Conservation (phyloP, 2,329 filamentous ascomycete genomes). For the Escovopsis sp. region DNA sequence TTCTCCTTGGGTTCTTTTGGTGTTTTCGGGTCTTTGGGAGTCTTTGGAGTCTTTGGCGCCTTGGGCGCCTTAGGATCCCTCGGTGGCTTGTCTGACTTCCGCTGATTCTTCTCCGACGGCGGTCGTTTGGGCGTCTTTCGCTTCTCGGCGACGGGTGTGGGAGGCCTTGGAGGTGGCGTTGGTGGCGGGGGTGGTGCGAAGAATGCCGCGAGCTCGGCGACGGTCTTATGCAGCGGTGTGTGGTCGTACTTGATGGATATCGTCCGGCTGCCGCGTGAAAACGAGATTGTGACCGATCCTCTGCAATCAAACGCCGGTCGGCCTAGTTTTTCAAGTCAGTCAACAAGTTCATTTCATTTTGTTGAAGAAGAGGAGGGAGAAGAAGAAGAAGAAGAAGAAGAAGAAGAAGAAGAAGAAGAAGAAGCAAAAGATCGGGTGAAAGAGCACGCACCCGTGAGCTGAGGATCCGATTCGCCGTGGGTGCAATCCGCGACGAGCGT, state of each 20-base stretch:
- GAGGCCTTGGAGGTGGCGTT: constrained; percentile 24
- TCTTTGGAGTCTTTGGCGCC: constrained; percentile 10
- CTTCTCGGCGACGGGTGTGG: constrained; percentile 14
- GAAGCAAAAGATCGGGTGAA: not conserved
- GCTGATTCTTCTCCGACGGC: constrained; percentile 15
- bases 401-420: constrained; percentile 2
- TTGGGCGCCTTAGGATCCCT: constrained; percentile 11
- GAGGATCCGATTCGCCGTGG: constrained; percentile 29
- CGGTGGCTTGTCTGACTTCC: constrained; percentile 9
- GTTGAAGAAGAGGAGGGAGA: too few species aligned
- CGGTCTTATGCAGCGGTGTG: constrained; percentile 40
- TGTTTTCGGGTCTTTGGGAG: constrained; percentile 10
- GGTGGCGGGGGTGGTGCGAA: constrained; percentile 30
- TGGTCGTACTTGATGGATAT: constrained; percentile 42
- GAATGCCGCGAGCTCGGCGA: constrained; percentile 32
- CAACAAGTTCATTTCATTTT: not conserved
- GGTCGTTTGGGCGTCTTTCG: constrained; percentile 14
- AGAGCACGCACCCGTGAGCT: constrained; percentile 26
- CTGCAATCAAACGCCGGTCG: constrained; percentile 47
- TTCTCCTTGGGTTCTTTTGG: too few species aligned
- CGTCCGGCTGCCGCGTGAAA: constrained; percentile 30
- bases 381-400: too few species aligned
- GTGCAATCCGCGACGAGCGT: constrained; percentile 34
- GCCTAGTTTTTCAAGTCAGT: constrained; percentile 17
- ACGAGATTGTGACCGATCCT: constrained; percentile 34